Conservation (phyloP, 495 filamentous ascomycete species). For the Tuber borchii region DNA sequence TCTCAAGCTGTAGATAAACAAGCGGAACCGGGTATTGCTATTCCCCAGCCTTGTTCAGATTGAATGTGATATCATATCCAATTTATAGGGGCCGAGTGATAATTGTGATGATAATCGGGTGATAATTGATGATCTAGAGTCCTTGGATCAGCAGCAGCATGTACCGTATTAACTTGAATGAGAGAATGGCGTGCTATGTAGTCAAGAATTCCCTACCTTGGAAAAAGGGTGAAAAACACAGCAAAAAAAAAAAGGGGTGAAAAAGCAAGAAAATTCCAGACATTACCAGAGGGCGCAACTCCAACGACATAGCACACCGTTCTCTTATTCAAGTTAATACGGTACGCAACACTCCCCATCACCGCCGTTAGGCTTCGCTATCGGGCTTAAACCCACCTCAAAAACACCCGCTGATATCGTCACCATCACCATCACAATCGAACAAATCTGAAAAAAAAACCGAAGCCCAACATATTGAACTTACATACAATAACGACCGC, state of each 20-base stretch:
- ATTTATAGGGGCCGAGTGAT: not conserved
- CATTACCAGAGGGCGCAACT: no score
- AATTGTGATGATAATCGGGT: not conserved
- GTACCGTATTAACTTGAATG: not conserved
- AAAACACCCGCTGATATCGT: not conserved
- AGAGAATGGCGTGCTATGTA: no score
- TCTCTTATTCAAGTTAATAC: no score
- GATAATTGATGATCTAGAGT: not conserved
- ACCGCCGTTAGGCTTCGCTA: not conserved
- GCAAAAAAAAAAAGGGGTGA: no score
- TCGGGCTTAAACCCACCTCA: not conserved
- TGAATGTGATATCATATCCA: not conserved
- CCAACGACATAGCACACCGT: no score
- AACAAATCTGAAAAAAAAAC: slow-evolving; percentile 1
- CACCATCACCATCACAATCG: not conserved
- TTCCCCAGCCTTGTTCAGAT: not conserved
- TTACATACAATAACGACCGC: not conserved
- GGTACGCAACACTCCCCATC: not conserved
- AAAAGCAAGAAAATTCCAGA: no score
- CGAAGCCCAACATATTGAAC: slow-evolving; percentile 1
- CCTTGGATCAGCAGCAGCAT: not conserved
- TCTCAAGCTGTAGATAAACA: not conserved
- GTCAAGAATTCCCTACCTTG: no score
- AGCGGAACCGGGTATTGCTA: not conserved
- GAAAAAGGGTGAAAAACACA: no score